Evolutionary conservation across 1,139 yeast genomes (phyloP), one percentile per base, ranked within the genome.

Genomic region (Hyphopichia pseudoburtonii): DNA sequence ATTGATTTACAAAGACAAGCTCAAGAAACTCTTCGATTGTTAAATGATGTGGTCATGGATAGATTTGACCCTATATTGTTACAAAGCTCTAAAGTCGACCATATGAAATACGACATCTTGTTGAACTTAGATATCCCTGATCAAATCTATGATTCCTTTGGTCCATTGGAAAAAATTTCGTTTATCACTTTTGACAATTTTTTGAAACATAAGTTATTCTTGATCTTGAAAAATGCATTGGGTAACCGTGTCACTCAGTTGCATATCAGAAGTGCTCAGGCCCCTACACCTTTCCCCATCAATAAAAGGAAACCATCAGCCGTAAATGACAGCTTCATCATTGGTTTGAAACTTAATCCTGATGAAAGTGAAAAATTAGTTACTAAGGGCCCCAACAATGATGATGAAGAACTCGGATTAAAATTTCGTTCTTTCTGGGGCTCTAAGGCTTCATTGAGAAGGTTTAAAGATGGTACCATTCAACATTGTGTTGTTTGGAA

Each of bases 351-450:
- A 34, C 69, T 88, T n/a, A 80, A 89, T 51, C 72, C 94, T 7
- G 78, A 74, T 4, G 90, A 84, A 52, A 73, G 84, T 42, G 96
- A 88, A 50, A 85, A 82, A 56, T 61, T 86, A 32, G 87, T 92
- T 2, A 86, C 95, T 1, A 85, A 79, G 51, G 98, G 97, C 2
- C 97, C 97, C 3, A 77, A 76, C 39, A 77, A 79, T 35, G 78
- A 77, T 34, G 78, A 74, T 30, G 71, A 69, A 22, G 81, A 78
- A 33, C 81, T 74, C 23, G 80, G 83, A 5, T 57, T 68, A 7
- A 71, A 74, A 38, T 92, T 94, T 65, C 78, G 87, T 48, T 68
- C 79, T 4, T 90, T 92, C 56, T 94, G 98, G 99, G 97, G 97
- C 3, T 57, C 76, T 11, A 82, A 78, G 49, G 82, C 95, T 0